Base-by-base conservation (phyloP, 2,329 filamentous ascomycete species). In the Fusarium fujikuroi region DNA sequence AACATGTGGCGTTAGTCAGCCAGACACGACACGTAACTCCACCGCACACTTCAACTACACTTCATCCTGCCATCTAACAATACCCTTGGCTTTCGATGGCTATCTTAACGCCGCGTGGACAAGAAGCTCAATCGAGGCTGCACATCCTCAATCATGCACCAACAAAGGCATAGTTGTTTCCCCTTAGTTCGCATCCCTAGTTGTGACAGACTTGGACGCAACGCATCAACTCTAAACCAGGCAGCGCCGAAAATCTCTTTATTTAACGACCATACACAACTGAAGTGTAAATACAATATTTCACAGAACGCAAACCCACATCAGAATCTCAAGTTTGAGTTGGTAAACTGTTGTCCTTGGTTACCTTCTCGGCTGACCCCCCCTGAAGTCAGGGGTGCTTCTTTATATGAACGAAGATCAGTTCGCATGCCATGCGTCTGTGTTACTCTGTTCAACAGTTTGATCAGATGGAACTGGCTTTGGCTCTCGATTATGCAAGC, bases 21-120 rank as follows among this genome's bases (percentile, higher is more conserved):
- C 43, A 36, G 60, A 60, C 56, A 66, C 18, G 59, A 74, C 61
- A 60, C 63, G 19, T 25, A 57, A 58, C 43, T 64, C 63, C 60
- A 74, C 60, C 40, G 47, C 63, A 60, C 60, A 69, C 57, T 74
- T 72, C 60, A 61, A 76, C 71, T 63, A 66, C 71, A 73, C 63
- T 54, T 50, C 64, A 66, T 68, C 34, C 34, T 54, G 30, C 6
- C 64, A 68, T 43, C 63, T 56, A 52, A 36, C 25, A 62, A 32
- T n/a, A 9, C 21, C 21, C n/a, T 42, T 18, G 15, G 42, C 42
- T 44, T 30, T 28, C 23, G 16, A 52, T 32, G 23, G 42, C 16
- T 36, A 25, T 9, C 40, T 42, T n/a, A 19, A 28, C 50, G 6
- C 23, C 30, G 19, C 23, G 9, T n/a, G 25, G 14, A n/a, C 58